These are phyloP conservation scores for Phoenix dactylifera DNA, from an alignment of 176 grass and related monocot genomes.

Conservation along the genomic window DNA sequence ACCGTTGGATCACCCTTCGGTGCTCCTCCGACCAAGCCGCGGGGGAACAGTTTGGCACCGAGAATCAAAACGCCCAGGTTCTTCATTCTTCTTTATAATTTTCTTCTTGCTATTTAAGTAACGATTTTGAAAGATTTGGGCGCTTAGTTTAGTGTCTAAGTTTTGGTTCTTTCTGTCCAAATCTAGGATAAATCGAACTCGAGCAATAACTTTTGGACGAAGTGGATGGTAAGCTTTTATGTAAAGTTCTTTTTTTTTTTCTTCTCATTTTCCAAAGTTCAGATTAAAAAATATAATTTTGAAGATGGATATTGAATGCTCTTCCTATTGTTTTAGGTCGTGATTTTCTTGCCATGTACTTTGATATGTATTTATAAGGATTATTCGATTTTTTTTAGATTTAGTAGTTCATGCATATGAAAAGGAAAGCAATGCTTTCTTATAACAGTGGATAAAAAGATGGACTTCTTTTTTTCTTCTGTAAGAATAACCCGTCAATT, in stretches of 20 bases:
- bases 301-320: no score
- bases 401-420: no score
- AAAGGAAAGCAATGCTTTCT: no score
- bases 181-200: conserved; percentile 26
- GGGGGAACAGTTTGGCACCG: not conserved
- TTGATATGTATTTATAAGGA: no score
- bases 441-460: no score
- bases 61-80: conserved; percentile 8
- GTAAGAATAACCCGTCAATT: no score
- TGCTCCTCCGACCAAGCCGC: conserved; percentile 13
- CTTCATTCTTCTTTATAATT: not conserved
- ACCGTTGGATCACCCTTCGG: not conserved
- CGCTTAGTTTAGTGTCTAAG: not conserved
- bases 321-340: no score
- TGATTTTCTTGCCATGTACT: no score
- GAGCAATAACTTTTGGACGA: conserved; percentile 28
- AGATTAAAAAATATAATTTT: no score
- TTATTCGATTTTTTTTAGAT: no score
- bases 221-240: conserved; percentile 36
- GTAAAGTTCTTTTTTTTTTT: not conserved
- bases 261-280: not conserved
- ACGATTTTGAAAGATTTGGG: not conserved
- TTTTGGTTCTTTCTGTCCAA: not conserved
- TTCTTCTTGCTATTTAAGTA: not conserved
- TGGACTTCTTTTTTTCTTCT: not conserved